phyloP scores from a whole-genome alignment of 1,284 basidiomycete species.

The Cryptococcus amylolentus region DNA sequence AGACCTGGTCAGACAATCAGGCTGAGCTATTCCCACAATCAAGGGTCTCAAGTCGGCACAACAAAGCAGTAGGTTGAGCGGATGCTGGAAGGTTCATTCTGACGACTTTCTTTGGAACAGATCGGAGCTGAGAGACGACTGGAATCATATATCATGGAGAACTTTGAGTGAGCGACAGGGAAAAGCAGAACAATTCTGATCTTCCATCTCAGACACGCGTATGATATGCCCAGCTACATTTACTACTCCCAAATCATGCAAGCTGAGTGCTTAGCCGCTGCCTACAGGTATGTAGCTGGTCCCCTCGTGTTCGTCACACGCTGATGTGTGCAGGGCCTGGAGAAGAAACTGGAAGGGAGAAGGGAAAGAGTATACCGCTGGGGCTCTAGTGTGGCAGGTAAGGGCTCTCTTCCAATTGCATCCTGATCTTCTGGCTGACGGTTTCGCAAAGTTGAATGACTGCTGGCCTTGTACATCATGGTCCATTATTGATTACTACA shows the following conservation, averaged over 20 bases:
- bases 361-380: constrained; percentile 67
- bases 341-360: constrained; percentile 68
- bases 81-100: background rate
- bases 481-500: constrained; percentile 73
- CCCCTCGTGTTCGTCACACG: background rate
- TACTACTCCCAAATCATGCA: constrained; percentile 83
- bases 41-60: constrained; percentile 73
- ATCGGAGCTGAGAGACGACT: constrained; percentile 78
- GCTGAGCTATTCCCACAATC: constrained; percentile 79
- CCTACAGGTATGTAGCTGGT: constrained; percentile 54
- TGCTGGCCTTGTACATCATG: constrained; percentile 78
- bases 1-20: constrained; percentile 68
- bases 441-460: constrained; percentile 61
- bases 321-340: constrained; percentile 51
- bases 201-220: constrained; percentile 56
- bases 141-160: constrained; percentile 85
- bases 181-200: background rate
- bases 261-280: constrained; percentile 69
- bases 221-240: constrained; percentile 78
- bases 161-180: constrained; percentile 52
- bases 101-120: constrained; percentile 5
- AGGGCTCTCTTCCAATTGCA: background rate
- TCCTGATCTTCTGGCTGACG: background rate
- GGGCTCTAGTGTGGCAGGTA: constrained; percentile 77
- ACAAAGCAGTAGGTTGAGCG: constrained; percentile 62